A percentile compares a stretch with the other conserved stretches of the same genome.
Conservation (phyloP, 2,329 filamentous ascomycete genomes). For the Aspergillus intermedius region DNA sequence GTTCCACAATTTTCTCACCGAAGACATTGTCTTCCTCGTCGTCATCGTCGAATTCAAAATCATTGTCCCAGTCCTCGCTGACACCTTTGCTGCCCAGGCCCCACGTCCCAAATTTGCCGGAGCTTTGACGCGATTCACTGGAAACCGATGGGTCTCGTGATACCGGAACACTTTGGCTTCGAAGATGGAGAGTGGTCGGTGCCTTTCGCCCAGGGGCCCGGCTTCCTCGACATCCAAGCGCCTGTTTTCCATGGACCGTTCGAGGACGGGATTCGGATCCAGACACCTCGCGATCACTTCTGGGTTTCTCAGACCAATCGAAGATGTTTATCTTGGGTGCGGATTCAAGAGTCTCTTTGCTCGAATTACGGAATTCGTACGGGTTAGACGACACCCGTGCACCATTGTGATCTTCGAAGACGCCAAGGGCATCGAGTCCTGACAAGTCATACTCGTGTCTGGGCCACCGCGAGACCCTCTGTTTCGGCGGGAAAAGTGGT, state of each 20-base stretch:
- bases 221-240: conserved; percentile 50
- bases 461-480: background rate
- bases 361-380: conserved; percentile 9
- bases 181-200: conserved; percentile 55
- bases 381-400: conserved; percentile 4
- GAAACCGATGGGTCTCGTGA: conserved; percentile 45
- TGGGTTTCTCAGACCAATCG: conserved; percentile 58
- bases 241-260: conserved; percentile 60
- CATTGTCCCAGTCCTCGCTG: conserved; percentile 63
- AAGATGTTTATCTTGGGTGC: conserved; percentile 52
- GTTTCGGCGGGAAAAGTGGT: conserved; percentile 5
- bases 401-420: conserved; percentile 1
- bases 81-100: conserved; percentile 60
- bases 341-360: conserved; percentile 24
- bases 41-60: conserved; percentile 58
- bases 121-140: conserved; percentile 46
- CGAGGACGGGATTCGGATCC: conserved; percentile 51
- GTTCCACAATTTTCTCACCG: conserved; percentile 35
- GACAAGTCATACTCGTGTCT: background rate
- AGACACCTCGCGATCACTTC: conserved; percentile 47
- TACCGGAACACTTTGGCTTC: conserved; percentile 61
- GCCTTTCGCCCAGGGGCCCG: conserved; percentile 52
- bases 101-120: conserved; percentile 59
- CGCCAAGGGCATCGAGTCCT: conserved; percentile 2
- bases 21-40: conserved; percentile 41